These are phyloP conservation scores for Circinella minor DNA, from an alignment of 371 early-diverging fungal species.

Conservation along the genomic window DNA sequence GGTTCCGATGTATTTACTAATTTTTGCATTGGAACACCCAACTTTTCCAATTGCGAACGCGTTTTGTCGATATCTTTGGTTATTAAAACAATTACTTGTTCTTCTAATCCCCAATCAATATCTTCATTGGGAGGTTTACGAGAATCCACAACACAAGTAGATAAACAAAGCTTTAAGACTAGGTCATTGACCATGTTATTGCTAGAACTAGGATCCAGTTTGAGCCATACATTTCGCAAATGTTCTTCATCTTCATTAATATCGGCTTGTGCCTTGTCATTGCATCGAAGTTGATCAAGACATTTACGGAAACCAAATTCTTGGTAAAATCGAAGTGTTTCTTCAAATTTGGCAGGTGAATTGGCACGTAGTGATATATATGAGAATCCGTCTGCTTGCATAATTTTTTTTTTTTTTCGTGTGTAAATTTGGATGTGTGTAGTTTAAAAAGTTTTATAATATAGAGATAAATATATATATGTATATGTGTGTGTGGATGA, in stretches of 20 bases:
- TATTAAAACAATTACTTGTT: constrained; percentile 34
- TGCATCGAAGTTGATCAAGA: background rate
- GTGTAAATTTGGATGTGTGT: too few species aligned
- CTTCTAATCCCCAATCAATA: constrained; percentile 37
- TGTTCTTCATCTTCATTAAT: constrained; percentile 13
- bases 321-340: constrained; percentile 58
- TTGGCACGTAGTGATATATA: constrained; percentile 61
- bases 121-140: constrained; percentile 23
- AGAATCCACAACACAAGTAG: constrained; percentile 7
- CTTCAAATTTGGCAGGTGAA: constrained; percentile 31
- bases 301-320: constrained; percentile 53
- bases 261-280: constrained; percentile 10
- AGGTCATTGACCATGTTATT: constrained; percentile 28
- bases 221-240: constrained; percentile 48
- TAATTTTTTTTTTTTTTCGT: background rate
- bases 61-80: constrained; percentile 35
- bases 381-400: constrained; percentile 47
- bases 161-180: constrained; percentile 47
- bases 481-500: too few species aligned
- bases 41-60: constrained; percentile 29
- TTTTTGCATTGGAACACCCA: constrained; percentile 31
- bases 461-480: too few species aligned
- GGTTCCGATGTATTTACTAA: constrained; percentile 15
- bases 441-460: too few species aligned
- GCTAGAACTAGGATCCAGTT: constrained; percentile 29